phyloP scores from a whole-genome alignment of 2,329 filamentous ascomycete genomes.

The Cordyceps farinosa region DNA sequence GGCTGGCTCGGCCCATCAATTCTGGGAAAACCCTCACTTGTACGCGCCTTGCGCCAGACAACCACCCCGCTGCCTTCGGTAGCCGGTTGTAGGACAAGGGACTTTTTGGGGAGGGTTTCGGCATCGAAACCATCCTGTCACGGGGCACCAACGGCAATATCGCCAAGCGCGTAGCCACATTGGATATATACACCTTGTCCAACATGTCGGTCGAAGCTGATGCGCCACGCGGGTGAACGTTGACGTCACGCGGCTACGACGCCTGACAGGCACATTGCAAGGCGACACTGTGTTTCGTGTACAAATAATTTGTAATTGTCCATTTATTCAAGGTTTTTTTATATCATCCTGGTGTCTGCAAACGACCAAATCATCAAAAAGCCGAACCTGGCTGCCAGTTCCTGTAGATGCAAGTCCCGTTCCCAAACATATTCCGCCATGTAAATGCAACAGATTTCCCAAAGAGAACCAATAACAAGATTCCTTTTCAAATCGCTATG shows the following conservation, averaged over 20 bases:
- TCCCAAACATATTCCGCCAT: constrained; percentile 1
- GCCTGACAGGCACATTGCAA: not conserved
- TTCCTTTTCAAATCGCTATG: constrained; percentile 8
- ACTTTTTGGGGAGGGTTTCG: not conserved
- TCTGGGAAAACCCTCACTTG: not conserved
- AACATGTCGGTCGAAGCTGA: not conserved
- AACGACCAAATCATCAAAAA: constrained; percentile 11
- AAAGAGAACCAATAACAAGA: constrained; percentile 13
- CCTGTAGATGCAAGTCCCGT: constrained; percentile 7
- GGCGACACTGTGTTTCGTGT: not conserved
- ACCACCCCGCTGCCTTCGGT: not conserved
- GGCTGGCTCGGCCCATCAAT: not conserved
- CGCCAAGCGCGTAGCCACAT: not conserved
- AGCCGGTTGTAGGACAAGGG: not conserved
- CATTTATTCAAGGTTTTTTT: constrained; percentile 8
- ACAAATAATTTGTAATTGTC: not conserved
- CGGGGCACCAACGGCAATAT: not conserved
- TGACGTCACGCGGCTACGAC: not conserved
- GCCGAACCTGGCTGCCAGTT: constrained; percentile 5
- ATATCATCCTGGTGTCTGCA: constrained; percentile 13
- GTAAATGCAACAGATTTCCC: constrained; percentile 6
- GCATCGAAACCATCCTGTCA: not conserved
- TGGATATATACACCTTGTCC: not conserved
- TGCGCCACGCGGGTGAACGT: not conserved
- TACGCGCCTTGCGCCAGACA: not conserved